Percentiles rank a stretch among this genome's conserved stretches.
Evolutionary conservation across 345 rosid species (phyloP).

Genomic region (Eucalyptus curtisii): DNA sequence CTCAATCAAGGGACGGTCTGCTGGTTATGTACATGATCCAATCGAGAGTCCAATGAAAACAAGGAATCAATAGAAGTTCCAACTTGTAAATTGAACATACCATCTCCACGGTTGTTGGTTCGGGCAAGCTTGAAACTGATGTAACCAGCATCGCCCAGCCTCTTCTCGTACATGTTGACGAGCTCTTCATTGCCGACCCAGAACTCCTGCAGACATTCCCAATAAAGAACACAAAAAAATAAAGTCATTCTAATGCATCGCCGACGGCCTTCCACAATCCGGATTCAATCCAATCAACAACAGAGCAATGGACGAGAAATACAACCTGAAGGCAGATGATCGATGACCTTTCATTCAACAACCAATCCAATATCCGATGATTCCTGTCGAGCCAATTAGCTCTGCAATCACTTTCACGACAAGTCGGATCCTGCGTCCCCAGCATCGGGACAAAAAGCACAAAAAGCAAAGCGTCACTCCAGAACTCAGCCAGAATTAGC

Average conservation of each 20-base stretch:
- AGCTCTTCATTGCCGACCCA: conserved; percentile 92
- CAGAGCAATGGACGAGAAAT: background rate
- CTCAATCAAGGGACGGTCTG: background rate
- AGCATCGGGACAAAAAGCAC: background rate
- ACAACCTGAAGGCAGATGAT: conserved; percentile 85
- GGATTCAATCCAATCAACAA: background rate
- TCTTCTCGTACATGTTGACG: conserved; percentile 71
- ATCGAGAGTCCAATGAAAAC: background rate
- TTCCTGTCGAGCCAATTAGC: conserved; percentile 69
- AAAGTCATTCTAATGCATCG: background rate
- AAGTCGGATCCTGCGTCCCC: conserved; percentile 41
- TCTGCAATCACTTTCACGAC: conserved; percentile 70
- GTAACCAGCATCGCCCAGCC: conserved; percentile 84
- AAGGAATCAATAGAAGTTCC: background rate
- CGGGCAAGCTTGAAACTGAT: conserved; percentile 65
- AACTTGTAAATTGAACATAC: conserved; percentile 12
- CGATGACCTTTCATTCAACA: conserved; percentile 70
- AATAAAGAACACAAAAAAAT: background rate
- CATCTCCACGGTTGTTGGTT: conserved; percentile 95
- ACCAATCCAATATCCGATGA: conserved; percentile 67
- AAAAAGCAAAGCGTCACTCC: background rate
- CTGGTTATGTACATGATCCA: background rate
- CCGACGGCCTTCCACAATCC: background rate
- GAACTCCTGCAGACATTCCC: conserved; percentile 42
- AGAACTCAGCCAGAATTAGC: background rate